phyloP scores from a whole-genome alignment of 2,329 filamentous ascomycete genomes.

The Lasiodiplodia sp. region DNA sequence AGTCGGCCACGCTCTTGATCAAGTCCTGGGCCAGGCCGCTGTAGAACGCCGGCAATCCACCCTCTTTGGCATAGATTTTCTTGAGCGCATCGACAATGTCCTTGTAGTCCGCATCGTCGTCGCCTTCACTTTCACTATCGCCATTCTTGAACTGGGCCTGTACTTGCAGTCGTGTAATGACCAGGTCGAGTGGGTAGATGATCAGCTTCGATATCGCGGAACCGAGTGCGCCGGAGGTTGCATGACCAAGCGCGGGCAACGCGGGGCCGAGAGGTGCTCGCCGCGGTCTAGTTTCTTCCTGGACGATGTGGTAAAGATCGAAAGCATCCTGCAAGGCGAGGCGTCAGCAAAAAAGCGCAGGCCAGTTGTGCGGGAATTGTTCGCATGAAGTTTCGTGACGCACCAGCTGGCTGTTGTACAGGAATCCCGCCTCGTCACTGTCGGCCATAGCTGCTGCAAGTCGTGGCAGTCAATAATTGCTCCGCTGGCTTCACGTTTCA shows the following conservation, averaged over 20 bases:
- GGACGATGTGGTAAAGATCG: constrained; percentile 50
- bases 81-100: constrained; percentile 72
- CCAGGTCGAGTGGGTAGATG: constrained; percentile 82
- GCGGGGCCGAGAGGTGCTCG: constrained; percentile 50
- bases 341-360: neutral
- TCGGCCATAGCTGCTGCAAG: constrained; percentile 18
- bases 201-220: constrained; percentile 79
- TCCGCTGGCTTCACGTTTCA: neutral
- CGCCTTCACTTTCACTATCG: constrained; percentile 36
- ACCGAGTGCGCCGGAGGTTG: constrained; percentile 78
- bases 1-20: constrained; percentile 65
- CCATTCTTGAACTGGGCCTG: constrained; percentile 65
- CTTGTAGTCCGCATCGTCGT: constrained; percentile 62
- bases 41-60: constrained; percentile 74
- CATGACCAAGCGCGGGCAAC: constrained; percentile 81
- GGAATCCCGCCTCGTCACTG: constrained; percentile 36
- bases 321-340: constrained; percentile 47
- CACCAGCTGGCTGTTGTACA: constrained; percentile 43
- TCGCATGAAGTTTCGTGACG: neutral
- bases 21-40: constrained; percentile 54
- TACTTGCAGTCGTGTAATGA: constrained; percentile 83
- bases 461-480: neutral
- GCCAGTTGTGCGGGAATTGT: neutral
- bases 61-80: constrained; percentile 75
- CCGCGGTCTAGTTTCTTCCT: constrained; percentile 41